These are phyloP conservation scores for Cryoendolithus antarcticus DNA, from an alignment of 2,329 filamentous ascomycete species.

Conservation along the genomic window DNA sequence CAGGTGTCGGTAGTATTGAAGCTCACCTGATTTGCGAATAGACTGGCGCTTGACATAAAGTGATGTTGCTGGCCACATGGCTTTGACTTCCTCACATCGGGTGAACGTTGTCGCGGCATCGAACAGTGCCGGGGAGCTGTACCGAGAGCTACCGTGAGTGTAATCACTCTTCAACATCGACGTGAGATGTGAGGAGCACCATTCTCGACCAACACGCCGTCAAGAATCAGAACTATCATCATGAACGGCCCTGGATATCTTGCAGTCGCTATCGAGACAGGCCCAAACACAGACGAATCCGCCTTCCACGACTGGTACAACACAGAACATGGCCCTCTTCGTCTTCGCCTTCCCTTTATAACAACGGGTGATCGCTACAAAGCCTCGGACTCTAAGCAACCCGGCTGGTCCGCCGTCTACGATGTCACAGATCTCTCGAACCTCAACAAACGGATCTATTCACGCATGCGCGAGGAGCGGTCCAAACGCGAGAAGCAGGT, in stretches of 20 bases:
- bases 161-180: too few relatives aligned
- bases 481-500: slow-evolving; percentile 35
- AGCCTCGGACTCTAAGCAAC: slow-evolving; percentile 49
- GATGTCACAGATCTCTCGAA: slow-evolving; percentile 64
- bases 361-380: slow-evolving; percentile 68
- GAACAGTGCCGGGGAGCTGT: too few relatives aligned
- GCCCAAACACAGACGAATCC: slow-evolving; percentile 48
- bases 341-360: slow-evolving; percentile 63
- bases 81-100: too few relatives aligned
- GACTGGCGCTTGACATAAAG: too few relatives aligned
- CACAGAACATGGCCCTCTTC: slow-evolving; percentile 77
- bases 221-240: slow-evolving; percentile 11
- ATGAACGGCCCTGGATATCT: slow-evolving; percentile 51
- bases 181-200: too few relatives aligned
- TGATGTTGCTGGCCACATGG: too few relatives aligned
- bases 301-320: slow-evolving; percentile 92
- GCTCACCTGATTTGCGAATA: too few relatives aligned
- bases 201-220: background rate
- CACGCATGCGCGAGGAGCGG: slow-evolving; percentile 47
- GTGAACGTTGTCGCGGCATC: too few relatives aligned
- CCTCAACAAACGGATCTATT: slow-evolving; percentile 60
- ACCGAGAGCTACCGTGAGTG: too few relatives aligned
- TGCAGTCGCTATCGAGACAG: slow-evolving; percentile 77
- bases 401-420: slow-evolving; percentile 68
- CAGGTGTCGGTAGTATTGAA: too few relatives aligned